A percentile compares a stretch with the other conserved stretches of the same genome.
These are phyloP conservation scores for Schoenoplectus tabernaemontani DNA, from an alignment of 202 grass and related monocot species.

Conservation along the genomic window DNA sequence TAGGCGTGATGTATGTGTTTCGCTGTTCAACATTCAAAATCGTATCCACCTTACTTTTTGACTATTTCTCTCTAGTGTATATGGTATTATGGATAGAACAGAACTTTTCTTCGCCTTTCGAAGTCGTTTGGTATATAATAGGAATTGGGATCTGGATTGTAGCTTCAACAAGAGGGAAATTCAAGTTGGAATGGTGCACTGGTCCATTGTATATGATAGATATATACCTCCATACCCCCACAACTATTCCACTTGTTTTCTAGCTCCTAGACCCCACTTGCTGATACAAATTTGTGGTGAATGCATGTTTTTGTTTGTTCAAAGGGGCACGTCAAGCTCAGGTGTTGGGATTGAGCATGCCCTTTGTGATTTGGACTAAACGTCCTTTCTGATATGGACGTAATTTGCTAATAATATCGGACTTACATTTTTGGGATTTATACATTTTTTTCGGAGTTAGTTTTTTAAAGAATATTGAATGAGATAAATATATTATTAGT, in stretches of 20 bases:
- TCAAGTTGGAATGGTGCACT: conserved; percentile 18
- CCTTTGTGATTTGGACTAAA: background rate
- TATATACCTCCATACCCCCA: background rate
- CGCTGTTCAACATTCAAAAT: conserved; percentile 24
- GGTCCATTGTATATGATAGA: conserved; percentile 1
- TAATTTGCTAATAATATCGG: background rate
- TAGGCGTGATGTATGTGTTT: conserved; percentile 12
- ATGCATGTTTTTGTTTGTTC: conserved; percentile 10
- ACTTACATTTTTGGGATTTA: background rate
- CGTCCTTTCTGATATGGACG: background rate
- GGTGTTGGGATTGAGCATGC: conserved; percentile 11
- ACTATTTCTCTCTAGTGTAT: conserved; percentile 4
- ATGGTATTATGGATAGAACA: background rate
- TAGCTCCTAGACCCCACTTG: background rate
- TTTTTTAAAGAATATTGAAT: too few species aligned
- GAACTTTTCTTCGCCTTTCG: background rate
- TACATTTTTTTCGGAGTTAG: too few species aligned
- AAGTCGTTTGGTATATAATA: conserved; percentile 3
- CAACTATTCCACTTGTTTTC: conserved; percentile 14
- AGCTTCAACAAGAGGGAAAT: background rate
- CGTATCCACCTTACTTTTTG: conserved; percentile 5
- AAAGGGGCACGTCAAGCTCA: conserved; percentile 19
- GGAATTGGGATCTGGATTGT: background rate
- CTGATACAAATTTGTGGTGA: conserved; percentile 13
- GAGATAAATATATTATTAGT: too few species aligned